Percentiles rank a stretch among this genome's conserved stretches.
Conservation (phyloP, 1,284 basidiomycete species). For the Heterobasidion irregulare region DNA sequence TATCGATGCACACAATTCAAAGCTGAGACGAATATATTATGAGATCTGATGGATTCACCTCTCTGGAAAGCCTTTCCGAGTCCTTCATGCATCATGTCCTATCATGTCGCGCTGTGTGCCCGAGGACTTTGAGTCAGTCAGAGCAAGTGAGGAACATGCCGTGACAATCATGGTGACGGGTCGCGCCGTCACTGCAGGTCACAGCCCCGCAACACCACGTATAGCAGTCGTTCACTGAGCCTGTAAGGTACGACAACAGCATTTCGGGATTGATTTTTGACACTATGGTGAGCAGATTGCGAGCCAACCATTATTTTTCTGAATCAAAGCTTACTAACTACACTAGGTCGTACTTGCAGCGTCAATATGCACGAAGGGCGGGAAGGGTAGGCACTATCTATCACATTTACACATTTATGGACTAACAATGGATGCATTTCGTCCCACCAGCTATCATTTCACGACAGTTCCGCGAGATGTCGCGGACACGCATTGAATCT, state of each 20-base stretch:
- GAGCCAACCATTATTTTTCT: constrained; percentile 11
- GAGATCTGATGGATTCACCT: too few species aligned
- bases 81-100: too few species aligned
- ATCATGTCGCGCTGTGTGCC: too few species aligned
- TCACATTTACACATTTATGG: neutral
- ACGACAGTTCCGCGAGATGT: constrained; percentile 93
- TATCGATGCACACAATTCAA: too few species aligned
- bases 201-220: neutral
- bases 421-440: neutral
- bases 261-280: neutral
- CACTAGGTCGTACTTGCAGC: constrained; percentile 85
- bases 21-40: too few species aligned
- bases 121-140: too few species aligned
- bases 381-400: constrained; percentile 58
- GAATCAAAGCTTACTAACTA: neutral
- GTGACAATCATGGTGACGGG: too few species aligned
- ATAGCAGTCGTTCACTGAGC: neutral
- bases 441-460: constrained; percentile 79
- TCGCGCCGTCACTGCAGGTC: neutral
- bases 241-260: neutral
- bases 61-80: too few species aligned
- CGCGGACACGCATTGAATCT: constrained; percentile 88
- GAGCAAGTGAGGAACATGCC: too few species aligned
- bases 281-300: constrained; percentile 35
- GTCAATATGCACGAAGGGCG: constrained; percentile 90